Evolutionary conservation across 208 protist species (phyloP).

Genomic region (Leishmania martiniquensis): DNA sequence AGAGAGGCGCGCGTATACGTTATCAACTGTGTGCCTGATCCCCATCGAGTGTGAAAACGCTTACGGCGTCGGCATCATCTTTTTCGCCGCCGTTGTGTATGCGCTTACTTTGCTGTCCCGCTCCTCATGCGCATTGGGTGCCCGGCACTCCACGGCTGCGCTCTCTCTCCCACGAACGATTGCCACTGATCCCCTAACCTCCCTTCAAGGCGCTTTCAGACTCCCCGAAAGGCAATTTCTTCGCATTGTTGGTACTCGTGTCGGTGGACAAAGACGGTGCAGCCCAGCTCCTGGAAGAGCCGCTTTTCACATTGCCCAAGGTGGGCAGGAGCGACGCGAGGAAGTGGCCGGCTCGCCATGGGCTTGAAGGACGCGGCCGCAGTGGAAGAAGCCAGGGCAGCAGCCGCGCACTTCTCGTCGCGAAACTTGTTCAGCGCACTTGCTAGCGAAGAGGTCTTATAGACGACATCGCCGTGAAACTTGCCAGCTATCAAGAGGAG

Average conservation of each 20-base stretch:
- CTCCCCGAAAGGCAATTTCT: constrained; percentile 10
- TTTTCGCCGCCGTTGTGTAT: no score
- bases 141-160: not conserved
- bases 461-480: constrained; percentile 49
- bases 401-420: constrained; percentile 9
- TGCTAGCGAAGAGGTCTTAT: constrained; percentile 42
- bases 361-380: not conserved
- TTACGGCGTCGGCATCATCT: no score
- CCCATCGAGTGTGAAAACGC: no score
- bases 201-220: not conserved
- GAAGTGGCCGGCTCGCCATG: not conserved
- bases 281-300: constrained; percentile 38
- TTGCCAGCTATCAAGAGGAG: constrained; percentile 42
- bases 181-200: not conserved
- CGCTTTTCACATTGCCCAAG: constrained; percentile 46
- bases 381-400: not conserved
- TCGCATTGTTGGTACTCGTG: constrained; percentile 39
- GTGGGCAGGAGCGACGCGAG: constrained; percentile 21
- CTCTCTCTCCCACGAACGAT: not conserved
- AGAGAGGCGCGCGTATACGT: no score
- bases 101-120: no score
- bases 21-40: no score
- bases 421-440: constrained; percentile 29
- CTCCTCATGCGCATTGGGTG: no score
- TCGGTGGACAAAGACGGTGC: constrained; percentile 31